Evolutionary conservation across 805 yeast species (phyloP).

Genomic region (Kregervanrija delftensis): DNA sequence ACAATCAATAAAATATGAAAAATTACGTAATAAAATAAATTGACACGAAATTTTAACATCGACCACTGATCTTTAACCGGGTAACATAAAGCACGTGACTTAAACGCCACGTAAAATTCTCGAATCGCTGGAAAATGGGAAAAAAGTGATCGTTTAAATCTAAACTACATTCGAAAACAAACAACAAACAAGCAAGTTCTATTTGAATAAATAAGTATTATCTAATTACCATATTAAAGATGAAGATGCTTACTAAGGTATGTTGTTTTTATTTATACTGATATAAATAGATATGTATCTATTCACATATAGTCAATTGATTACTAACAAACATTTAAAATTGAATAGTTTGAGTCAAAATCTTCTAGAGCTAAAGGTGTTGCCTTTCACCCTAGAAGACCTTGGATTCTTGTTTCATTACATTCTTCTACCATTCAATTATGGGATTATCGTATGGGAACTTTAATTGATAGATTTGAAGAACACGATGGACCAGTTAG

Average conservation of each 20-base stretch:
- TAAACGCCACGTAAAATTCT: too few relatives aligned
- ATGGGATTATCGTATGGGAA: conserved; percentile 99
- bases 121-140: too few relatives aligned
- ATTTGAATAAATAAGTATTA: too few relatives aligned
- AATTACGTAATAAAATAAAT: too few relatives aligned
- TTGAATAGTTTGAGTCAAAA: conserved; percentile 80
- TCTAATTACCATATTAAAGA: conserved; percentile 28
- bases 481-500: conserved; percentile 99
- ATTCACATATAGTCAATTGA: neutral
- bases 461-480: conserved; percentile 90
- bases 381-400: conserved; percentile 92
- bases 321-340: conserved; percentile 4
- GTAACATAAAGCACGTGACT: too few relatives aligned
- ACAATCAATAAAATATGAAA: too few relatives aligned
- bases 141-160: too few relatives aligned
- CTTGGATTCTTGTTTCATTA: conserved; percentile 92
- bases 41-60: too few relatives aligned
- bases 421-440: conserved; percentile 98
- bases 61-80: too few relatives aligned
- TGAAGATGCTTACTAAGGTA: conserved; percentile 81
- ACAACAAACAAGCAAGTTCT: too few relatives aligned
- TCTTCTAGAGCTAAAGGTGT: conserved; percentile 96
- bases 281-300: neutral
- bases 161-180: too few relatives aligned
- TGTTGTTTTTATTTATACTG: conserved; percentile 15